Percentiles rank a stretch among this genome's conserved stretches.
Conservation (phyloP, 441 rosid genomes). For the Euphorbia schlechtendalii region DNA sequence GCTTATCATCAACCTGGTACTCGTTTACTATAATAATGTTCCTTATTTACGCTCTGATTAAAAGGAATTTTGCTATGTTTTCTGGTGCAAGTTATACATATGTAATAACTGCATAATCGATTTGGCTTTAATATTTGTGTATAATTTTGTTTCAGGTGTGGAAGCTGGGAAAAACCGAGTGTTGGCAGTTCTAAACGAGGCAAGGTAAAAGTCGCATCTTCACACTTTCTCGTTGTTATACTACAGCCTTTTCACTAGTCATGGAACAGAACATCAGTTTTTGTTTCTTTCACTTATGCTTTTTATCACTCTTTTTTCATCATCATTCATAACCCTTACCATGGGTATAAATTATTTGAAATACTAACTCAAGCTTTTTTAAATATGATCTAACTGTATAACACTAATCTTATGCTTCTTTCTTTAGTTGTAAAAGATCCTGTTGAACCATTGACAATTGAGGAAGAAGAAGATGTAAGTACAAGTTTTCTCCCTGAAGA, state of each 20-base stretch:
- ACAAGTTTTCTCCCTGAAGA: conserved; percentile 11
- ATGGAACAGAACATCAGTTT: neutral
- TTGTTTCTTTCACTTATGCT: neutral
- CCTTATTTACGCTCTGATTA: conserved; percentile 9
- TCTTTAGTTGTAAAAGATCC: conserved; percentile 80
- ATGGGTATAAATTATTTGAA: no score
- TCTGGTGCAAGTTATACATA: neutral
- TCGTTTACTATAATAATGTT: conserved; percentile 11
- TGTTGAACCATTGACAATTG: conserved; percentile 77
- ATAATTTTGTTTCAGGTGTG: conserved; percentile 47
- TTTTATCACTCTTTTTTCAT: neutral
- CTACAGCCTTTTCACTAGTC: neutral
- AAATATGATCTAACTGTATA: neutral
- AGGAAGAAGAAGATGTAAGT: conserved; percentile 68
- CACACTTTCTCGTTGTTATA: neutral
- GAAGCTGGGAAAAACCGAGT: conserved; percentile 98
- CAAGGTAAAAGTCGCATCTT: conserved; percentile 48
- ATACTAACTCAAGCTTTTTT: neutral
- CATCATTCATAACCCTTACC: neutral
- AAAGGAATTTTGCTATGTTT: neutral
- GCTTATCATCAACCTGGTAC: conserved; percentile 98
- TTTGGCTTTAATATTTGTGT: neutral
- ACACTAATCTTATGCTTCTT: conserved; percentile 4
- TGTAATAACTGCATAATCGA: neutral
- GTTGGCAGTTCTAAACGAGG: conserved; percentile 83